Percentiles rank a stretch among this genome's conserved stretches.
phyloP scores from a whole-genome alignment of 106 monocot species.

The Dioscorea alata region DNA sequence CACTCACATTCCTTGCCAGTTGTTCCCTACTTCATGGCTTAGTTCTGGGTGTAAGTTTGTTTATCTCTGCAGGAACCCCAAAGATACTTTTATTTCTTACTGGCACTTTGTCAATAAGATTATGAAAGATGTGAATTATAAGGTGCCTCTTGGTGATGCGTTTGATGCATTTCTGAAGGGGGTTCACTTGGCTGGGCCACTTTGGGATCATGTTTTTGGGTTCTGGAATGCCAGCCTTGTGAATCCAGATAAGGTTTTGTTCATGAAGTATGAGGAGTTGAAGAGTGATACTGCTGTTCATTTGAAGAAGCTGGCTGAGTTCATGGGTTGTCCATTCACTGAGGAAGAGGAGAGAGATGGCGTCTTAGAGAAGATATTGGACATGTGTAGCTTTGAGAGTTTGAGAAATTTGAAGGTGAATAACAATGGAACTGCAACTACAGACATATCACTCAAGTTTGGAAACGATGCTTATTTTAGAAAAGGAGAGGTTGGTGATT shows the following conservation, averaged over 20 bases:
- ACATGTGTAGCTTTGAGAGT: slow-evolving; percentile 14
- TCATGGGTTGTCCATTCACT: slow-evolving; percentile 10
- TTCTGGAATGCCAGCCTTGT: slow-evolving; percentile 6
- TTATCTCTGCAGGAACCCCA: slow-evolving; percentile 18
- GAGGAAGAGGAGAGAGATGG: slow-evolving; percentile 14
- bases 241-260: slow-evolving; percentile 4
- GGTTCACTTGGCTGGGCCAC: neutral
- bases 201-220: slow-evolving; percentile 20
- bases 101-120: neutral
- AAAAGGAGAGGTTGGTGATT: slow-evolving; percentile 14
- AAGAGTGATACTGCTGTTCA: neutral
- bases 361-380: slow-evolving; percentile 13
- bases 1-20: slow-evolving; percentile 13
- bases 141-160: neutral
- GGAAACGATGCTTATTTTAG: neutral
- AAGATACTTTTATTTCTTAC: slow-evolving; percentile 11
- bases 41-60: slow-evolving; percentile 3
- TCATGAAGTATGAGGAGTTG: slow-evolving; percentile 26
- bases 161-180: slow-evolving; percentile 3
- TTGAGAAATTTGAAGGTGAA: slow-evolving; percentile 9
- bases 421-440: neutral
- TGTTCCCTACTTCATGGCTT: neutral
- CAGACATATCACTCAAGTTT: no score
- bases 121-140: no score
- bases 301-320: slow-evolving; percentile 17